phyloP scores from a whole-genome alignment of 2,329 filamentous ascomycete species.

The Alternaria tenuissima region DNA sequence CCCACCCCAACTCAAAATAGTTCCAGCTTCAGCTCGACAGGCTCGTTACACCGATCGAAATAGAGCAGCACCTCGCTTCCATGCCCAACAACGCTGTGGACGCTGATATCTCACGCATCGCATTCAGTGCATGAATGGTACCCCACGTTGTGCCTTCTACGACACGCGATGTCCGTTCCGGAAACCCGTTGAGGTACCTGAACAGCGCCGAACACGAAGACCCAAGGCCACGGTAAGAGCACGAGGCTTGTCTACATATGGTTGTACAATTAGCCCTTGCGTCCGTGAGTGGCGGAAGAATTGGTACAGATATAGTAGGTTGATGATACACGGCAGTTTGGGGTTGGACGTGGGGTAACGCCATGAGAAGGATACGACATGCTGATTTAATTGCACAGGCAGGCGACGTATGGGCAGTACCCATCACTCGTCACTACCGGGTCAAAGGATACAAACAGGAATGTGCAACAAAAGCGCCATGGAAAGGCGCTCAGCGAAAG shows the following conservation, averaged over 20 bases:
- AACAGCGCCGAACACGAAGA: constrained; percentile 11
- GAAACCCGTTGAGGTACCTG: constrained; percentile 18
- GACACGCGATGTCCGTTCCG: constrained; percentile 17
- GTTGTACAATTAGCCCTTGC: constrained; percentile 15
- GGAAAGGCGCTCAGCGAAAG: neutral
- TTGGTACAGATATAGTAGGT: constrained; percentile 14
- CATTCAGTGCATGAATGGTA: constrained; percentile 10
- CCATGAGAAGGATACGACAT: constrained; percentile 11
- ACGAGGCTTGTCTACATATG: neutral
- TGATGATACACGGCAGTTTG: constrained; percentile 18
- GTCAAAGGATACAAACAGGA: constrained; percentile 4
- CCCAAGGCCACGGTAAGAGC: constrained; percentile 19
- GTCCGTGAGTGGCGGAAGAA: constrained; percentile 17
- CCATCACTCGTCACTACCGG: neutral
- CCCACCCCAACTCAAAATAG: neutral
- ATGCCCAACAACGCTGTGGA: neutral
- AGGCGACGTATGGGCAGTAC: constrained; percentile 5
- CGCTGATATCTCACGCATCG: constrained; percentile 4
- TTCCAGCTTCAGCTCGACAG: constrained; percentile 3
- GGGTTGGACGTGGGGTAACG: constrained; percentile 12
- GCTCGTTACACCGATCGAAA: neutral
- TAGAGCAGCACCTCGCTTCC: neutral
- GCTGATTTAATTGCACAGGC: constrained; percentile 12
- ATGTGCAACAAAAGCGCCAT: neutral
- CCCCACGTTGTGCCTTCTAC: constrained; percentile 11